Base-by-base conservation (phyloP, 768 basidiomycete species). In the Candolleomyces efflorescens region DNA sequence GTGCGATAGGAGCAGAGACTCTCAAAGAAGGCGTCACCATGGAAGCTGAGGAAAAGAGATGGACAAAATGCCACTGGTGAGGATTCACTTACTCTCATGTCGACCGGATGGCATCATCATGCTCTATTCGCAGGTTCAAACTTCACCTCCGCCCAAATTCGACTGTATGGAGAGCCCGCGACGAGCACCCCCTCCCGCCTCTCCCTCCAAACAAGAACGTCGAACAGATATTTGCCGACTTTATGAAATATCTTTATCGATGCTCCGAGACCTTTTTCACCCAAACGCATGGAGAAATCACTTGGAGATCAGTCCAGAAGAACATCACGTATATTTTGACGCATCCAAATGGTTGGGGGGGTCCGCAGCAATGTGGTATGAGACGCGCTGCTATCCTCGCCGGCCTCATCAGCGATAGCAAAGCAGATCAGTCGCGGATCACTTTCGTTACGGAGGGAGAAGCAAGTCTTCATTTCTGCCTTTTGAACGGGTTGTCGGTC, bases 321-420 rank as follows among this genome's bases (percentile, higher is more conserved):
- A 67, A 70, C 17, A 69, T 73, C 2, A 69, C 74, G 22, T 78
- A 75, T 53, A 70, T 79, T 38, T 62, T 80, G 48, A 73, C 73
- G 2, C 81, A 82, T 56, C 82, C 82, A 10, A 82, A 83, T 60
- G 81, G 76, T 1, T 84, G 82, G 82, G 82, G 76, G 56, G 79
- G 79, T 1, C 62, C 64, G 1, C 82, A 84, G 56, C 82, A 84
- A 59, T 68, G 66, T 3, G 67, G 73, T 61, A 79, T 83, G 67
- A 73, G 82, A 12, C 64, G 64, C 10, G 82, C 82, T 1, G 80
- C 80, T 0, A 63, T 75, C 9, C 46, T 67, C 20, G 82, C 78
- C 0, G 79, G 80, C 12, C 71, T 84, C 24, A 65, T 84, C 5
- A 67, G 75, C 0, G 64, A 72, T 48, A 41, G 44, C 3, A 67